A percentile compares a stretch with the other conserved stretches of the same genome.
Evolutionary conservation across 2,329 filamentous ascomycete genomes (phyloP).

Genomic region (Pseudopyrenochaeta lycopersici): DNA sequence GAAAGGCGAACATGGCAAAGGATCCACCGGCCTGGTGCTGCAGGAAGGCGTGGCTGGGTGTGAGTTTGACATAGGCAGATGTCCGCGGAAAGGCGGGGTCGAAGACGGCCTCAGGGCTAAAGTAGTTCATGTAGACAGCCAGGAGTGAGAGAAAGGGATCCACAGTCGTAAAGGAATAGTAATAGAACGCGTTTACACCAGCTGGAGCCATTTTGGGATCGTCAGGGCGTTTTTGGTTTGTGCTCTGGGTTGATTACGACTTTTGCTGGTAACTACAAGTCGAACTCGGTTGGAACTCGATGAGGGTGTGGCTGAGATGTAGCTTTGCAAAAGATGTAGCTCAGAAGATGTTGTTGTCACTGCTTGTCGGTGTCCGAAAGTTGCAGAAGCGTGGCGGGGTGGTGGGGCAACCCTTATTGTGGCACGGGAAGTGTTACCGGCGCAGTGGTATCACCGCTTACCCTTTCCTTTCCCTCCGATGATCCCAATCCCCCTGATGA

Average conservation of each 20-base stretch:
- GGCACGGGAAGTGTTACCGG: not conserved
- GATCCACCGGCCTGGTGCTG: constrained; percentile 10
- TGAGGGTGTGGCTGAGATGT: not conserved
- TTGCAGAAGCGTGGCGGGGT: not conserved
- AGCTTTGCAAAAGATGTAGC: not conserved
- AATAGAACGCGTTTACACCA: constrained; percentile 5
- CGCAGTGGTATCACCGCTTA: not conserved
- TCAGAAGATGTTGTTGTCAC: not conserved
- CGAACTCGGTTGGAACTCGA: not conserved
- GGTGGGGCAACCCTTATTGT: not conserved
- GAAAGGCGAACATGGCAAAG: constrained; percentile 4
- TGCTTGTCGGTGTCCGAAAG: not conserved
- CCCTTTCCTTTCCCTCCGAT: constrained; percentile 16
- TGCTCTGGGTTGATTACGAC: not conserved
- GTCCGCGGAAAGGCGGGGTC: constrained; percentile 2
- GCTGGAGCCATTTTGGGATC: constrained; percentile 1
- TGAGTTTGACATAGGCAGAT: constrained; percentile 1
- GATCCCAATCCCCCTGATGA: constrained; percentile 31
- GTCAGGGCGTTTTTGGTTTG: not conserved
- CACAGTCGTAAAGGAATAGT: constrained; percentile 9
- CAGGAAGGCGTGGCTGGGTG: constrained; percentile 9
- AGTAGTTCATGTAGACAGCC: constrained; percentile 4
- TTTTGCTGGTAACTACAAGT: not conserved
- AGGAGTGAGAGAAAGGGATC: constrained; percentile 9
- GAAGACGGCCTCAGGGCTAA: constrained; percentile 3